These are phyloP conservation scores for Rhododendron henanense DNA, from an alignment of 148 eudicot species.

Conservation along the genomic window DNA sequence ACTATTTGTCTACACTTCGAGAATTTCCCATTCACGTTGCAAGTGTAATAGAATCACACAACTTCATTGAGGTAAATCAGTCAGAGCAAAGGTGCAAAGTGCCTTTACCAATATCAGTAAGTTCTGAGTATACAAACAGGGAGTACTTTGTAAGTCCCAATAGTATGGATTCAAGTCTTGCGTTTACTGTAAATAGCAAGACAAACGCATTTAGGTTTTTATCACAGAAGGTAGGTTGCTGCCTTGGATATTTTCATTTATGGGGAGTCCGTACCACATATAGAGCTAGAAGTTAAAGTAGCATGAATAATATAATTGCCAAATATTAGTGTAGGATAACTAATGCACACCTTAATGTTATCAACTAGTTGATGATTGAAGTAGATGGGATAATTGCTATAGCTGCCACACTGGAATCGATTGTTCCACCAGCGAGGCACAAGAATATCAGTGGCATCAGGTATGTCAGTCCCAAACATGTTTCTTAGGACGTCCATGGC, in stretches of 20 bases:
- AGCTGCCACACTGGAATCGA: slow-evolving; percentile 83
- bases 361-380: slow-evolving; percentile 51
- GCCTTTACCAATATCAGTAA: background rate
- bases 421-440: slow-evolving; percentile 93
- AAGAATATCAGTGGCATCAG: slow-evolving; percentile 68
- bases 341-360: slow-evolving; percentile 51
- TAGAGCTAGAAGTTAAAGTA: background rate
- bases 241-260: background rate
- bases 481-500: slow-evolving; percentile 78
- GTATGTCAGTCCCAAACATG: slow-evolving; percentile 80
- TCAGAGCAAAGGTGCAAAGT: background rate
- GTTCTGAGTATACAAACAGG: background rate
- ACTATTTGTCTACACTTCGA: background rate
- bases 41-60: background rate
- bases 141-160: background rate
- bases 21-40: background rate
- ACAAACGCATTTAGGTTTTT: background rate
- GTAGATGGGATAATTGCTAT: slow-evolving; percentile 70
- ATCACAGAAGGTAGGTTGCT: background rate
- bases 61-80: background rate
- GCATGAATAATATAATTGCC: background rate
- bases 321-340: background rate
- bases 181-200: background rate
- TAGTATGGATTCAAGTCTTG: background rate
- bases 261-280: background rate